Conservation (phyloP, 805 yeast species). For the Lachancea quebecensis region DNA sequence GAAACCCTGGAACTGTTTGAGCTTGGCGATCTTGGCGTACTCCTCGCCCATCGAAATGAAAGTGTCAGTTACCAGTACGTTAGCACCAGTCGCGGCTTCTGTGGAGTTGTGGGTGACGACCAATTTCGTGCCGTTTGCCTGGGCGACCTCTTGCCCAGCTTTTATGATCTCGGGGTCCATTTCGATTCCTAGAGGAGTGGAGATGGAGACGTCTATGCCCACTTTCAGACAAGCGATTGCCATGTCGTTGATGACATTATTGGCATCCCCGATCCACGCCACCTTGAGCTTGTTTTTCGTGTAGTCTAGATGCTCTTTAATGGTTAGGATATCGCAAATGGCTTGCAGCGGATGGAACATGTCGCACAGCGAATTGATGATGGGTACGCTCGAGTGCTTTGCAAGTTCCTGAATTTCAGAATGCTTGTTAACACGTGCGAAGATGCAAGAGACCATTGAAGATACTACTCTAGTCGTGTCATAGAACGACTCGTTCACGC, state of each 20-base stretch:
- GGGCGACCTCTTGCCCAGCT: slow-evolving; percentile 48
- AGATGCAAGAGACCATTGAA: slow-evolving; percentile 93
- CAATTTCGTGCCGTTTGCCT: slow-evolving; percentile 44
- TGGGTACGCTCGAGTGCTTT: slow-evolving; percentile 77
- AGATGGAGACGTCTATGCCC: slow-evolving; percentile 76
- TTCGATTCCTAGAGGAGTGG: slow-evolving; percentile 74
- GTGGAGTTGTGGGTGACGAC: slow-evolving; percentile 64
- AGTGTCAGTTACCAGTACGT: slow-evolving; percentile 89
- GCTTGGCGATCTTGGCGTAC: slow-evolving; percentile 58
- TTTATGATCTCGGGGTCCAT: slow-evolving; percentile 49
- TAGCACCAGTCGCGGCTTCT: slow-evolving; percentile 66
- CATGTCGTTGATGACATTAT: slow-evolving; percentile 91
- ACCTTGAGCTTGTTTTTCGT: slow-evolving; percentile 53
- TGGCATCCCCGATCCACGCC: slow-evolving; percentile 96
- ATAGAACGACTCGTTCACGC: slow-evolving; percentile 85
- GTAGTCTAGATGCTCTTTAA: slow-evolving; percentile 65
- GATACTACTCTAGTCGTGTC: slow-evolving; percentile 87
- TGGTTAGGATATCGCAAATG: slow-evolving; percentile 81
- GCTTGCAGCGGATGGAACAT: slow-evolving; percentile 93
- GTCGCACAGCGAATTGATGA: slow-evolving; percentile 91
- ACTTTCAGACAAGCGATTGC: slow-evolving; percentile 78
- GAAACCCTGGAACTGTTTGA: slow-evolving; percentile 79
- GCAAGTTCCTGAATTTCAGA: slow-evolving; percentile 74
- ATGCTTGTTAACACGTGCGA: slow-evolving; percentile 91
- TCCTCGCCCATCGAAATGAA: slow-evolving; percentile 99